Conservation (phyloP, 192 early-diverging fungal genomes). For the Umbelopsis sp. region DNA sequence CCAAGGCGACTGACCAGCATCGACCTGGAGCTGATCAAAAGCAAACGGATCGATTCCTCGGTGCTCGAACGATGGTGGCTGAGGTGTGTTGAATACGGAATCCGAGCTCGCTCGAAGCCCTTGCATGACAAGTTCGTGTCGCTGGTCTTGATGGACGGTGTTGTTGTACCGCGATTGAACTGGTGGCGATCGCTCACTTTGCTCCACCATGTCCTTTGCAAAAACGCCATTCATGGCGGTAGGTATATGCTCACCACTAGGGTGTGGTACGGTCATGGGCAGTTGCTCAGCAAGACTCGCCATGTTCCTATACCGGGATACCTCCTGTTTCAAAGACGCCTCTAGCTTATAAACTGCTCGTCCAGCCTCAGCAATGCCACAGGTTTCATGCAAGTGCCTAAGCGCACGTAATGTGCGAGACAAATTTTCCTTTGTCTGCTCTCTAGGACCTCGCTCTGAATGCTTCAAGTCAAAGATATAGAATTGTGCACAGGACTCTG, state of each 20-base stretch:
- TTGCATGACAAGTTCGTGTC: not conserved
- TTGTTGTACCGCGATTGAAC: not conserved
- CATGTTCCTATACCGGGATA: no score
- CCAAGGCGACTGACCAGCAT: not conserved
- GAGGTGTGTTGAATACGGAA: not conserved
- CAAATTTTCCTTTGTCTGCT: not conserved
- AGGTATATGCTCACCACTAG: no score
- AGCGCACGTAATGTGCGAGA: not conserved
- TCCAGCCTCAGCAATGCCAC: conserved; percentile 2
- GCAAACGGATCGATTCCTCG: not conserved
- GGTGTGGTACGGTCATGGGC: no score
- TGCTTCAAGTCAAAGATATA: not conserved
- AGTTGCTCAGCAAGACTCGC: no score
- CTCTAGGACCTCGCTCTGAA: not conserved
- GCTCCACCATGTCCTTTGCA: not conserved
- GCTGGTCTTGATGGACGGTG: not conserved
- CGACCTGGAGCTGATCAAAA: conserved; percentile 4
- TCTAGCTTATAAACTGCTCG: not conserved
- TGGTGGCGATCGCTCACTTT: not conserved
- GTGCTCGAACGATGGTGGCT: not conserved
- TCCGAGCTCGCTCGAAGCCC: not conserved
- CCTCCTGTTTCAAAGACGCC: not conserved
- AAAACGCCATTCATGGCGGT: no score
- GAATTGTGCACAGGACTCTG: not conserved
- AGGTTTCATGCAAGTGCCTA: not conserved